phyloP scores from a whole-genome alignment of 2,329 filamentous ascomycete genomes.

The Berkeleyomyces basicola region DNA sequence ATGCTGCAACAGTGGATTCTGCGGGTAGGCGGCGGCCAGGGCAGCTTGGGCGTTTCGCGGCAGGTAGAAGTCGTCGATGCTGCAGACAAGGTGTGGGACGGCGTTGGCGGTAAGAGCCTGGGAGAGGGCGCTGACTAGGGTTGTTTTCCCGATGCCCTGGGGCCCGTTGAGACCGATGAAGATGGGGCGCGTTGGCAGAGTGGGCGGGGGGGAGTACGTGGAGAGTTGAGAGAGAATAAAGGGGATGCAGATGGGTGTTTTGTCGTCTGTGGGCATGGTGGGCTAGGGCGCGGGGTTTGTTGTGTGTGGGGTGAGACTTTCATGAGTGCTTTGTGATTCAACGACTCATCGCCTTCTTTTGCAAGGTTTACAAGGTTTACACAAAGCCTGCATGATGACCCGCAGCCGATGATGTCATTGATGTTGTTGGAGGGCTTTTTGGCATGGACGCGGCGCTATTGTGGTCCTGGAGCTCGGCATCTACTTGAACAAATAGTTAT shows the following conservation, averaged over 20 bases:
- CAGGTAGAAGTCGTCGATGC: slow-evolving; percentile 83
- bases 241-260: slow-evolving; percentile 58
- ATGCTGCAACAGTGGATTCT: slow-evolving; percentile 63
- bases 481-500: too few species aligned
- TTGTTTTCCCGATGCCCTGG: slow-evolving; percentile 86
- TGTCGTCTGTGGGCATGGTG: slow-evolving; percentile 50
- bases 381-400: not conserved
- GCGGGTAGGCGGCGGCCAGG: slow-evolving; percentile 46
- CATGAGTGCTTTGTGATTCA: not conserved
- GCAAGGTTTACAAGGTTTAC: not conserved
- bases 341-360: not conserved
- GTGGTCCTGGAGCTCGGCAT: too few species aligned
- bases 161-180: slow-evolving; percentile 81
- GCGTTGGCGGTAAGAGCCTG: slow-evolving; percentile 39
- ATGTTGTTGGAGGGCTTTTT: not conserved
- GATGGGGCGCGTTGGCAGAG: slow-evolving; percentile 42
- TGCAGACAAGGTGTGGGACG: slow-evolving; percentile 48
- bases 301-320: not conserved
- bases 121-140: slow-evolving; percentile 55
- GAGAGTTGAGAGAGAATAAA: slow-evolving; percentile 49
- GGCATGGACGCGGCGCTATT: not conserved
- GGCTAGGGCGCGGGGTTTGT: not conserved
- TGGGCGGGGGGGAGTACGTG: slow-evolving; percentile 1
- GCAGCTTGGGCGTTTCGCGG: slow-evolving; percentile 49
- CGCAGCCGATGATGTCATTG: not conserved